Percentiles rank a stretch among this genome's conserved stretches.
Conservation (phyloP, 1,139 yeast genomes). For the Scheffersomyces titani region DNA sequence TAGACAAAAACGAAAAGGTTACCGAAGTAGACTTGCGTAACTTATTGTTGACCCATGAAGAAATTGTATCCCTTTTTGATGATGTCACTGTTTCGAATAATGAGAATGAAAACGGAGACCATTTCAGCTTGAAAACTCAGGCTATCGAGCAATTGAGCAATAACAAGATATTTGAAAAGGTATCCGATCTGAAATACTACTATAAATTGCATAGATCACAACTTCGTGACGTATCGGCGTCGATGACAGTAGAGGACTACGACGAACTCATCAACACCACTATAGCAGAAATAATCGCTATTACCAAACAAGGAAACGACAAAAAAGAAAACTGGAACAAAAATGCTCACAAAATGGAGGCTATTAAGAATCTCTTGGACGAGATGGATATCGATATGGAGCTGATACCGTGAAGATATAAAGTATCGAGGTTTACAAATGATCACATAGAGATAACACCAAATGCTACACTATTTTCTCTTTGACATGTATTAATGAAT, state of each 20-base stretch:
- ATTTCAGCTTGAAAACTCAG: constrained; percentile 15
- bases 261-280: constrained; percentile 32
- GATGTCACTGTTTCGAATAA: constrained; percentile 12
- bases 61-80: constrained; percentile 21
- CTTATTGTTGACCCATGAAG: constrained; percentile 21
- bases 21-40: constrained; percentile 16
- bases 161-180: constrained; percentile 21
- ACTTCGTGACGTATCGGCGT: constrained; percentile 6
- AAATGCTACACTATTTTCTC: background rate
- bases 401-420: constrained; percentile 4
- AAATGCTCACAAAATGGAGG: constrained; percentile 35
- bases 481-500: background rate
- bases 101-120: constrained; percentile 5
- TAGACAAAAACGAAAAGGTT: constrained; percentile 7
- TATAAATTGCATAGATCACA: constrained; percentile 9
- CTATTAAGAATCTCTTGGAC: constrained; percentile 21
- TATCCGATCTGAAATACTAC: constrained; percentile 25
- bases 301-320: constrained; percentile 30
- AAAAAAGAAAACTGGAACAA: constrained; percentile 37
- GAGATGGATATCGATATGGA: constrained; percentile 5
- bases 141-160: constrained; percentile 24
- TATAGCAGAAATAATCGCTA: constrained; percentile 24
- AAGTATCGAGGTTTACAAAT: too few species aligned
- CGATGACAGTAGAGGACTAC: constrained; percentile 29
- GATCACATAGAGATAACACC: background rate